Percentiles rank a stretch among this genome's conserved stretches.
These are phyloP conservation scores for Tetrapisispora pingtungensis DNA, from an alignment of 805 yeast species.

Conservation along the genomic window DNA sequence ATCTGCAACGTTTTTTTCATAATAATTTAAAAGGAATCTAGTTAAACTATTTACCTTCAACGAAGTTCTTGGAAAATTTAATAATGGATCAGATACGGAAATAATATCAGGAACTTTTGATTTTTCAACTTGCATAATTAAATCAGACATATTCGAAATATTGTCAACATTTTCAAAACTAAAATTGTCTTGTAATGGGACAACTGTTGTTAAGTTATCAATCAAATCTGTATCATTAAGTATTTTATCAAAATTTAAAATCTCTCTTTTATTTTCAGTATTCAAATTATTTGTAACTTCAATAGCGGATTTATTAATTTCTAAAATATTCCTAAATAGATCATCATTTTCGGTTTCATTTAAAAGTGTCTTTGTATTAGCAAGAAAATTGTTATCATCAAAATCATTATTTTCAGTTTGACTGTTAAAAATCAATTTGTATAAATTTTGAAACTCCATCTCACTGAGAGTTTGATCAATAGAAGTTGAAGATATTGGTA, in stretches of 20 bases:
- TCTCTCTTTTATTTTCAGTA: not conserved
- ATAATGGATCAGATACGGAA: conserved; percentile 1
- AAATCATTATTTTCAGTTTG: not conserved
- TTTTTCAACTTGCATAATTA: conserved; percentile 12
- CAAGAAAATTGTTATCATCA: not conserved
- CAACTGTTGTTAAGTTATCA: not conserved
- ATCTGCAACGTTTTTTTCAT: conserved; percentile 68
- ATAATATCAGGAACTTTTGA: conserved; percentile 12
- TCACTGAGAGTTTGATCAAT: not conserved
- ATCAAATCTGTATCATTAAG: not conserved
- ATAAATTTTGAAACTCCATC: not conserved
- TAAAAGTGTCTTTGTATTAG: not conserved
- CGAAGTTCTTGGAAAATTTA: conserved; percentile 44
- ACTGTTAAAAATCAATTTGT: not conserved
- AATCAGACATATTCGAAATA: conserved; percentile 16
- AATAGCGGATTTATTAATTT: not conserved
- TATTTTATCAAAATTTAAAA: not conserved
- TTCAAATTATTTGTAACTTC: not conserved
- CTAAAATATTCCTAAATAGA: not conserved
- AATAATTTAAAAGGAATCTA: conserved; percentile 60
- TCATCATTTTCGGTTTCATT: not conserved
- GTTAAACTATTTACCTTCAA: conserved; percentile 60
- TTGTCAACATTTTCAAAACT: conserved; percentile 7
- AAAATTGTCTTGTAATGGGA: conserved; percentile 2
- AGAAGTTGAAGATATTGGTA: conserved; percentile 1